These are phyloP conservation scores for Apiospora rasikravindrae DNA, from an alignment of 2,329 filamentous ascomycete species.

Conservation along the genomic window DNA sequence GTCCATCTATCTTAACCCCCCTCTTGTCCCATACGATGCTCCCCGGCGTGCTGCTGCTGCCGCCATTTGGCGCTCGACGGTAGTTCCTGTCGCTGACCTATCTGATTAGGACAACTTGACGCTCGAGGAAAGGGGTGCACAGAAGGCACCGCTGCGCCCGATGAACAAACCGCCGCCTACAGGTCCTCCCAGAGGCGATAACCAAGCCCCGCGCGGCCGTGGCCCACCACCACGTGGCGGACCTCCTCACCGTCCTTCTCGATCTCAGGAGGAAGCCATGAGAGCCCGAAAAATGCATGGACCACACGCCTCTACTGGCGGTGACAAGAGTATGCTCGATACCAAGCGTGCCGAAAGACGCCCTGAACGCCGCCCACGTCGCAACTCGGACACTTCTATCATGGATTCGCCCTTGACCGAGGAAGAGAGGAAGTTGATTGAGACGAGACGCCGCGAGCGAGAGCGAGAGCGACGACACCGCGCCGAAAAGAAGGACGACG, in stretches of 20 bases:
- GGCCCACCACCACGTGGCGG: slow-evolving; percentile 44
- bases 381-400: slow-evolving; percentile 82
- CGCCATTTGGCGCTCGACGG: neutral
- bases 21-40: slow-evolving; percentile 24
- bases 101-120: slow-evolving; percentile 67
- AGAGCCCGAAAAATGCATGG: slow-evolving; percentile 52
- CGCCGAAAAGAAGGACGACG: slow-evolving; percentile 38
- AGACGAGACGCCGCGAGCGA: slow-evolving; percentile 57
- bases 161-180: slow-evolving; percentile 41
- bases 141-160: slow-evolving; percentile 33
- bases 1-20: neutral
- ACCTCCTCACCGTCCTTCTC: slow-evolving; percentile 63
- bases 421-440: slow-evolving; percentile 59
- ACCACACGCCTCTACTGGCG: slow-evolving; percentile 30
- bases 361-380: slow-evolving; percentile 60
- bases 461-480: slow-evolving; percentile 58
- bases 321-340: slow-evolving; percentile 39
- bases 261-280: slow-evolving; percentile 70
- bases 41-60: neutral
- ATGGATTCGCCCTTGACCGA: slow-evolving; percentile 67
- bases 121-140: slow-evolving; percentile 60
- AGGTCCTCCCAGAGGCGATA: slow-evolving; percentile 51
- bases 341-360: slow-evolving; percentile 41
- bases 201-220: slow-evolving; percentile 52
- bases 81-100: neutral